Evolutionary conservation across 768 basidiomycete species (phyloP), one percentile per base, ranked within the genome.

Genomic region (Antrodiella citrinella): DNA sequence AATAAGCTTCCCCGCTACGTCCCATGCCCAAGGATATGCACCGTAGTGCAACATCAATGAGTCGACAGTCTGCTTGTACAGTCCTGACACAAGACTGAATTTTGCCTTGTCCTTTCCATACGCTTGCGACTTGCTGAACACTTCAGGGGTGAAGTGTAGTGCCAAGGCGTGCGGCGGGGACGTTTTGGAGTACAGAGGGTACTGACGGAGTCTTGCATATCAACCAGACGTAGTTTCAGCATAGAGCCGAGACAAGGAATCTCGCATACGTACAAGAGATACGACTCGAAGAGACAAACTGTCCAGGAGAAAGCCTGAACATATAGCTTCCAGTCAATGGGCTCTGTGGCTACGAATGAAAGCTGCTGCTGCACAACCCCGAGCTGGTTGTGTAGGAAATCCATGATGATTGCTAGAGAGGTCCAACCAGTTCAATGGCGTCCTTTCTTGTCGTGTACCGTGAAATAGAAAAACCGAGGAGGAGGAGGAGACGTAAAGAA

Each of bases 31-130:
- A 2, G 90, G 80, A 62, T 90, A 91, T 52, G 88, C 77, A 1
- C 86, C 89, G 56, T 72, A 82, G 18, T 86, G 81, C 18, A 96
- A 70, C 68, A 92, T 69, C 1, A 67, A 59, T 18, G 84, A 86
- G 52, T 87, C 86, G 19, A 90, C 60, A 42, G 72, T 57, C 62
- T 92, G 89, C 60, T 83, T 84, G 66, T 80, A 86, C 47, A 93
- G 55, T 1, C 84, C 81, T 0, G 86, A 81, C 57, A 89, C 62
- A 38, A 95, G 67, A 2, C 84, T 79, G 65, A 87, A 94, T 59
- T 78, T 77, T 10, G 92, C 88, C 69, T 96, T 96, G 76, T 92
- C 89, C 46, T 77, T 80, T 18, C 92, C 91, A 69, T 99, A 99
- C 39, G 75, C 69, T 65, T 99, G 95, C 0, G 91, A 93, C 60